phyloP scores from a whole-genome alignment of 192 early-diverging fungal species.

The Obelidium mucronatum region DNA sequence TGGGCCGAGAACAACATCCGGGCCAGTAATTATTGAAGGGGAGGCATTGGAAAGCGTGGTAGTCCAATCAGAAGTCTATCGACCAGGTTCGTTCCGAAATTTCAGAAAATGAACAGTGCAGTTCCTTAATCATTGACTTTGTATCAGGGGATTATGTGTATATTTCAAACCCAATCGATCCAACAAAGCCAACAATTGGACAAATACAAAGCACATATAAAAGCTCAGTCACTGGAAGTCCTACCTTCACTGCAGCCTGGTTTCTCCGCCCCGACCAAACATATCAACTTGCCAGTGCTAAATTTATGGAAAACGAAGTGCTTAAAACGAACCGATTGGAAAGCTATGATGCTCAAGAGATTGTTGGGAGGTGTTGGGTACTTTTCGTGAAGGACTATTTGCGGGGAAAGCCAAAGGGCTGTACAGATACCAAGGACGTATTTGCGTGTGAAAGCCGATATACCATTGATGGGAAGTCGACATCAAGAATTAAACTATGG shows the following conservation, averaged over 20 bases:
- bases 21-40: slow-evolving; percentile 8
- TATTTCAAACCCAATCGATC: slow-evolving; percentile 62
- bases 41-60: slow-evolving; percentile 22
- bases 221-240: neutral
- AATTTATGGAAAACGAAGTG: slow-evolving; percentile 72
- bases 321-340: slow-evolving; percentile 67
- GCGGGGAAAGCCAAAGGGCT: slow-evolving; percentile 57
- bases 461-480: slow-evolving; percentile 60
- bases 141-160: slow-evolving; percentile 70
- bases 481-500: slow-evolving; percentile 74
- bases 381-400: slow-evolving; percentile 65
- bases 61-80: slow-evolving; percentile 18
- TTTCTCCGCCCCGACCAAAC: slow-evolving; percentile 74
- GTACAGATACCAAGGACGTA: slow-evolving; percentile 53
- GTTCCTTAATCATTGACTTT: neutral
- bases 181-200: slow-evolving; percentile 66
- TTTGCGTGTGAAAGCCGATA: slow-evolving; percentile 74
- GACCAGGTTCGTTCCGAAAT: slow-evolving; percentile 11
- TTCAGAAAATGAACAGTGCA: neutral
- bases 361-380: slow-evolving; percentile 69
- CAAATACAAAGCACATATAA: slow-evolving; percentile 61
- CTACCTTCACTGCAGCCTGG: slow-evolving; percentile 60
- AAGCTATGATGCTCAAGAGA: slow-evolving; percentile 58
- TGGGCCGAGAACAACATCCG: neutral
- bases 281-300: slow-evolving; percentile 58